phyloP scores from a whole-genome alignment of 768 basidiomycete genomes.

The Lentinus tigrinus region DNA sequence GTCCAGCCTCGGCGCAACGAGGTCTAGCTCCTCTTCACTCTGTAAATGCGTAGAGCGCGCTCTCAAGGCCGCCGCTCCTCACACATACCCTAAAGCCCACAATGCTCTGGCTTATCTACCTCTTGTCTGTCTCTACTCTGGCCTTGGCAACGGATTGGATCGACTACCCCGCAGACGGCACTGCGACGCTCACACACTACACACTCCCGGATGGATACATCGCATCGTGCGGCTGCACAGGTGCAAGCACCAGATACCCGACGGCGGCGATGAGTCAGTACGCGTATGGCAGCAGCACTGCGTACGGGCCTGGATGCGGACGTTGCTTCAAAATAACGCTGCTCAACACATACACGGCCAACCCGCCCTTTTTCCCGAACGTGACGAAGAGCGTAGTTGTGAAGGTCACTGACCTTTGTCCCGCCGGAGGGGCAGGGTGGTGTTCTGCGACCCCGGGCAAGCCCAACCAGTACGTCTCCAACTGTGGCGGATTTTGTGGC shows the following conservation, averaged over 20 bases:
- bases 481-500: background rate
- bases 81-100: background rate
- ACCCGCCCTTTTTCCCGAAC: slow-evolving; percentile 69
- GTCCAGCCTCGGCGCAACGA: background rate
- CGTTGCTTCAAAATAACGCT: slow-evolving; percentile 79
- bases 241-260: slow-evolving; percentile 54
- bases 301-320: slow-evolving; percentile 73
- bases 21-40: slow-evolving; percentile 41
- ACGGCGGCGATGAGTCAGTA: slow-evolving; percentile 79
- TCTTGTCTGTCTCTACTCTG: slow-evolving; percentile 20
- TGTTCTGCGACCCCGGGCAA: slow-evolving; percentile 63
- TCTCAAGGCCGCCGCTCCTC: background rate
- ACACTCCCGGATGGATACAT: slow-evolving; percentile 50
- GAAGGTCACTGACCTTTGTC: slow-evolving; percentile 82
- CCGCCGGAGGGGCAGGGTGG: slow-evolving; percentile 60
- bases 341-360: slow-evolving; percentile 60
- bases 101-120: slow-evolving; percentile 21
- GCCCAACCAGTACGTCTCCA: slow-evolving; percentile 53
- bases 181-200: slow-evolving; percentile 82
- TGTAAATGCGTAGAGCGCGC: background rate
- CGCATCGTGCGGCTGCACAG: slow-evolving; percentile 77
- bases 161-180: slow-evolving; percentile 56
- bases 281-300: slow-evolving; percentile 74
- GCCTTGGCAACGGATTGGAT: slow-evolving; percentile 51
- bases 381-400: slow-evolving; percentile 61